Evolutionary conservation across 1,284 basidiomycete genomes (phyloP).

Genomic region (Sparassis latifolia): DNA sequence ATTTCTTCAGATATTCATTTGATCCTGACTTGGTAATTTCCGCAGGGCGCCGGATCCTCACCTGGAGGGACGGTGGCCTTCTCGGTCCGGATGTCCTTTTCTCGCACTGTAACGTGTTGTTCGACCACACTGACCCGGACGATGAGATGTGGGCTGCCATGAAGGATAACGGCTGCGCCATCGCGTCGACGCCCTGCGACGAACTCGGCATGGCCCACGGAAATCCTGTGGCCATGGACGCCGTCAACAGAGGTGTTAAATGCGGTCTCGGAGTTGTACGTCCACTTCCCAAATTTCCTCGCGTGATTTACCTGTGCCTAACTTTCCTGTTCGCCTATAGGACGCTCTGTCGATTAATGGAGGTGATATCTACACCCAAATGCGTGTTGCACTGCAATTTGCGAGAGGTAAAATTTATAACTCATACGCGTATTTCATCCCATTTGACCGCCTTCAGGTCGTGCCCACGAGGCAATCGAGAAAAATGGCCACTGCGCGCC

Average conservation of each 20-base stretch:
- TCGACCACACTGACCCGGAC: constrained; percentile 20
- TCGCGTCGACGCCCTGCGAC: constrained; percentile 27
- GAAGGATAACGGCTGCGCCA: constrained; percentile 23
- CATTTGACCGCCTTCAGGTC: constrained; percentile 6
- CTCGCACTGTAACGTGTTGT: constrained; percentile 28
- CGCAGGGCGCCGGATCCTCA: constrained; percentile 18
- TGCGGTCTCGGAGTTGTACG: constrained; percentile 27
- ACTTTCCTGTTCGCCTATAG: constrained; percentile 5
- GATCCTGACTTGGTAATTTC: not conserved
- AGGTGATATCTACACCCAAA: constrained; percentile 29
- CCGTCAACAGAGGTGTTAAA: constrained; percentile 25
- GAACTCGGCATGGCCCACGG: constrained; percentile 31
- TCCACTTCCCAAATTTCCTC: not conserved
- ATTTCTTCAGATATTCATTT: not conserved
- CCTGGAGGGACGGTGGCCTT: constrained; percentile 20
- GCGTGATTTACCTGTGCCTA: too few species aligned
- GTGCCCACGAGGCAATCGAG: constrained; percentile 20
- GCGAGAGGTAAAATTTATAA: constrained; percentile 17
- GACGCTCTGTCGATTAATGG: constrained; percentile 25
- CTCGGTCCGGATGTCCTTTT: constrained; percentile 27
- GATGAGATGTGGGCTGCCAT: constrained; percentile 26
- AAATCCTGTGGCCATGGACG: constrained; percentile 25
- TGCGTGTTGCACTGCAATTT: constrained; percentile 26
- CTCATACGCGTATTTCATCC: not conserved
- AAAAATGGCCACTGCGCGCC: constrained; percentile 15